These are phyloP conservation scores for Talaromyces piceae DNA, from an alignment of 2,329 filamentous ascomycete genomes.

Conservation along the genomic window DNA sequence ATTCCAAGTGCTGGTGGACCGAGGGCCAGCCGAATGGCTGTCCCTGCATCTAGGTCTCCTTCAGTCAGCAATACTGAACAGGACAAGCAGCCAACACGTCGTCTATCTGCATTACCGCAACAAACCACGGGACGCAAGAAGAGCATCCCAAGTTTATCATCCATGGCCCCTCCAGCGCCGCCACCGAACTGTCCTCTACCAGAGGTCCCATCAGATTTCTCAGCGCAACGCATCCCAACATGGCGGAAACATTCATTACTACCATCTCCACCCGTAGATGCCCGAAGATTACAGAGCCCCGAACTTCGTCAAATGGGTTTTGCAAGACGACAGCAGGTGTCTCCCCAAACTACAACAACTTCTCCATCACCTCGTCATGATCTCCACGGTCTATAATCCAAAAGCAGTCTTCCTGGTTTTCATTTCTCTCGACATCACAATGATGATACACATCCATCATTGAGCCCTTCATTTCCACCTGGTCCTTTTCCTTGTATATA, in stretches of 20 bases:
- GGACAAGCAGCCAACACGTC: constrained; percentile 1
- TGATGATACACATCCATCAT: neutral
- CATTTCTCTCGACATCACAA: neutral
- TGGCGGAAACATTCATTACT: constrained; percentile 1
- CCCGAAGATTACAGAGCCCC: neutral
- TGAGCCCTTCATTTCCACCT: neutral
- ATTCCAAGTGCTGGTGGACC: neutral
- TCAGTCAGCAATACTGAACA: neutral
- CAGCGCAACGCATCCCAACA: constrained; percentile 4
- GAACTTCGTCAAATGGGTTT: neutral
- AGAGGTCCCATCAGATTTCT: constrained; percentile 14
- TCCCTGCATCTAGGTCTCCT: neutral
- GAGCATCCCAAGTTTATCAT: constrained; percentile 17
- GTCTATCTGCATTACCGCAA: constrained; percentile 4
- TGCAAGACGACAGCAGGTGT: neutral
- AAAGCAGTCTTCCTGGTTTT: neutral
- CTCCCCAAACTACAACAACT: neutral
- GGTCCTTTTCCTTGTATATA: neutral
- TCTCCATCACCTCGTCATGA: neutral
- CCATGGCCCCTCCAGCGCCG: constrained; percentile 19
- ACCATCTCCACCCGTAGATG: neutral
- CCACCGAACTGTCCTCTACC: constrained; percentile 22
- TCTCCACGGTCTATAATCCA: neutral
- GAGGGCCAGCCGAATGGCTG: neutral
- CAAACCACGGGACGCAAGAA: constrained; percentile 11